phyloP scores from a whole-genome alignment of 768 basidiomycete genomes.

The Suillus subluteus region DNA sequence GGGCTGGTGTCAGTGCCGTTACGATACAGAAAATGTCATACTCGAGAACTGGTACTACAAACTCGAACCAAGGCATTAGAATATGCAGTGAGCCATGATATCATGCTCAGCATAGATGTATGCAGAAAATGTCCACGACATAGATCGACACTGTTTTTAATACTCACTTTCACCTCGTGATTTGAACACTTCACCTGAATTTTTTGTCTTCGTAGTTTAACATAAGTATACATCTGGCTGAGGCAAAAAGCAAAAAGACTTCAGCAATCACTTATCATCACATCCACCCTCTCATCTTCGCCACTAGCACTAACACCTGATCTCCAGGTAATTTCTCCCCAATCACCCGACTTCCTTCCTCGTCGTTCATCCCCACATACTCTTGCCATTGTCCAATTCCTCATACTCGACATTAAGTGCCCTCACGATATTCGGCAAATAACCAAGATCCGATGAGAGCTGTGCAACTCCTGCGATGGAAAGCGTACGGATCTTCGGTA shows the following conservation, averaged over 20 bases:
- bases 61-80: no score
- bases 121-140: neutral
- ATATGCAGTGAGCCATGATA: no score
- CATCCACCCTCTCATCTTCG: slow-evolving; percentile 38
- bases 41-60: no score
- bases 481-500: slow-evolving; percentile 73
- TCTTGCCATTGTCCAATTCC: slow-evolving; percentile 82
- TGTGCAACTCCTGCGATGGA: slow-evolving; percentile 76
- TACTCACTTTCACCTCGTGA: slow-evolving; percentile 17
- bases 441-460: slow-evolving; percentile 83
- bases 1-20: no score
- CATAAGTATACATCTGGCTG: neutral
- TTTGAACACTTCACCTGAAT: slow-evolving; percentile 1
- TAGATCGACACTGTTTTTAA: neutral
- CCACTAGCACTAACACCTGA: slow-evolving; percentile 23
- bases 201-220: neutral
- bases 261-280: neutral
- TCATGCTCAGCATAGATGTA: neutral
- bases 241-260: neutral
- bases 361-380: slow-evolving; percentile 64
- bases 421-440: slow-evolving; percentile 87
- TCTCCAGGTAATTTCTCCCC: slow-evolving; percentile 25
- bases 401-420: slow-evolving; percentile 89
- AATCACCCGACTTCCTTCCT: slow-evolving; percentile 32
- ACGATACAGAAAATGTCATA: no score